A percentile compares a stretch with the other conserved stretches of the same genome.
These are phyloP conservation scores for Symbiodinium natans DNA, from an alignment of 73 alveolate genomes.

Conservation along the genomic window DNA sequence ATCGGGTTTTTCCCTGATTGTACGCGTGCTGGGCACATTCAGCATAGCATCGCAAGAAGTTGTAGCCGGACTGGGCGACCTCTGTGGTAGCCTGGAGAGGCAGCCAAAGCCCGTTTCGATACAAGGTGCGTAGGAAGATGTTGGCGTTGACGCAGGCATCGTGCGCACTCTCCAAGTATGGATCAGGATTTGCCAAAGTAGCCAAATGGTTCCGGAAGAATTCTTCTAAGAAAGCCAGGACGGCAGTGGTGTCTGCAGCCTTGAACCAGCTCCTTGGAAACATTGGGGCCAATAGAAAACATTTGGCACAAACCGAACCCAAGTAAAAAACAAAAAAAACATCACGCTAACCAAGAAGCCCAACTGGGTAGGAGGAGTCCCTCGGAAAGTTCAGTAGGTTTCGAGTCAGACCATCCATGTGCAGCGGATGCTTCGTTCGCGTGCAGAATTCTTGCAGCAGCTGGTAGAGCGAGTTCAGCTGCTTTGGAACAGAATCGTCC, in stretches of 20 bases:
- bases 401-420: conserved; percentile 28
- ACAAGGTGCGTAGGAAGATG: neutral
- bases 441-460: neutral
- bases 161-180: neutral
- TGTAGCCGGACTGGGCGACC: neutral
- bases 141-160: neutral
- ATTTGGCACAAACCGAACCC: neutral
- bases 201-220: neutral
- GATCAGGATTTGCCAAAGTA: neutral
- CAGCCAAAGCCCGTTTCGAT: neutral
- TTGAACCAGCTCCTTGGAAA: neutral
- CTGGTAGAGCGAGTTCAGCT: neutral
- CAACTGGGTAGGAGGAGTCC: conserved; percentile 21
- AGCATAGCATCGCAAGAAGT: neutral
- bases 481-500: neutral
- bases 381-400: neutral
- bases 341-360: neutral
- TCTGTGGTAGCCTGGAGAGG: neutral
- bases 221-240: neutral
- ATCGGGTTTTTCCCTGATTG: neutral
- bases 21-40: conserved; percentile 26
- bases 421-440: neutral
- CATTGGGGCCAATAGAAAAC: too few species aligned
- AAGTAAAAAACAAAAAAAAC: neutral
- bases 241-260: neutral